Evolutionary conservation across 768 basidiomycete species (phyloP).

Genomic region (Boletus eberwhitei): DNA sequence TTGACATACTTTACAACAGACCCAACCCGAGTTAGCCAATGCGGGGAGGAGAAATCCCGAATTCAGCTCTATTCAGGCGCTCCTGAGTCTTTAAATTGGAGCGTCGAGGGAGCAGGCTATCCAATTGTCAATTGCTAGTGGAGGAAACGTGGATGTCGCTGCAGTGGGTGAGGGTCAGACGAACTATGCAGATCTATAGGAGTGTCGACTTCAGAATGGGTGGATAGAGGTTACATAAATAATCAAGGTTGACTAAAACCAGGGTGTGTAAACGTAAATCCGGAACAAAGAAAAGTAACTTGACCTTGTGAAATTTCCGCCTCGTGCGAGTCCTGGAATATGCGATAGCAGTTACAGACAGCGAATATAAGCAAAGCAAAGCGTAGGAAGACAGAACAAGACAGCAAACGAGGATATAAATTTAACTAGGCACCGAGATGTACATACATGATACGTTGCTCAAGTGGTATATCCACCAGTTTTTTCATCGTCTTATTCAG

Average conservation of each 20-base stretch:
- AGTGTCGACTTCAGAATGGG: background rate
- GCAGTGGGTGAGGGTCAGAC: constrained; percentile 48
- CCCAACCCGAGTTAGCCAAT: constrained; percentile 75
- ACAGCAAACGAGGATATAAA: no score
- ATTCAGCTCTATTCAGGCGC: constrained; percentile 49
- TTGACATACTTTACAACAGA: constrained; percentile 37
- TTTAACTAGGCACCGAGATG: no score
- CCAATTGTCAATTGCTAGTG: constrained; percentile 70
- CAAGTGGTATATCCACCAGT: no score
- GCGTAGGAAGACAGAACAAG: no score
- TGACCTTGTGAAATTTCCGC: no score
- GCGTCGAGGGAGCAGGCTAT: constrained; percentile 76
- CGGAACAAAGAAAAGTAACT: no score
- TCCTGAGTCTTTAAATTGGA: constrained; percentile 66
- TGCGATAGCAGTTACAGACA: no score
- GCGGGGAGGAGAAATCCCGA: constrained; percentile 66
- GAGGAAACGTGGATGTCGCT: constrained; percentile 85
- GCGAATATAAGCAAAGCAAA: no score
- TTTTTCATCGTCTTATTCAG: no score
- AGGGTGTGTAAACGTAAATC: constrained; percentile 4
- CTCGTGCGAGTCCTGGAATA: no score
- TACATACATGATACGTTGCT: no score
- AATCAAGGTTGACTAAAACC: background rate
- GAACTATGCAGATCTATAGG: background rate
- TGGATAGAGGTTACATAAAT: background rate